Percentiles rank a stretch among this genome's conserved stretches.
Evolutionary conservation across 768 basidiomycete genomes (phyloP).

Genomic region (Calocera cornea): DNA sequence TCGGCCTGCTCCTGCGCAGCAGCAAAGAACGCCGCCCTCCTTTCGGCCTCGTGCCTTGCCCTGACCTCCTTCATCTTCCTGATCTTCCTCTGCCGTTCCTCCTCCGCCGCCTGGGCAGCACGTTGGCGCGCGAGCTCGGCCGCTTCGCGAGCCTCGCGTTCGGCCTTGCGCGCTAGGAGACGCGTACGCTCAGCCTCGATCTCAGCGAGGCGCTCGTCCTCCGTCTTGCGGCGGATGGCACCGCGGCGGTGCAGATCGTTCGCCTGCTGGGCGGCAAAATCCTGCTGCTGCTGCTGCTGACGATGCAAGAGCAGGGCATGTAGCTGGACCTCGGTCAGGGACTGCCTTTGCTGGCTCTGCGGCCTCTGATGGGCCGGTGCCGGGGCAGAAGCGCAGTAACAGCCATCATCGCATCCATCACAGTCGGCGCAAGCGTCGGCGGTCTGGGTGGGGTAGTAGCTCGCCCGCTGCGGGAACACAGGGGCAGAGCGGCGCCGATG

Average conservation of each 20-base stretch:
- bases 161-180: background rate
- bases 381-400: too few relatives aligned
- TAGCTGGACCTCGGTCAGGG: background rate
- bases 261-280: background rate
- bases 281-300: background rate
- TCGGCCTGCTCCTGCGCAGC: background rate
- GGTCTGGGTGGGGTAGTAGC: background rate
- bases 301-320: background rate
- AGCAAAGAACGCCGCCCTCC: background rate
- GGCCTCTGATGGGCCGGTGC: too few relatives aligned
- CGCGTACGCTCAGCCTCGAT: background rate
- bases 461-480: background rate
- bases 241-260: background rate
- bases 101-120: background rate
- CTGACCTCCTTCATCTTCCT: background rate
- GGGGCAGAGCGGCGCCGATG: background rate
- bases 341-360: too few relatives aligned
- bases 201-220: background rate
- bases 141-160: background rate
- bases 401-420: background rate
- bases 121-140: background rate
- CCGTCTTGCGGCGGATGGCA: constrained; percentile 1
- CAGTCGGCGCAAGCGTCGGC: background rate
- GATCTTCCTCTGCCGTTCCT: background rate
- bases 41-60: background rate